phyloP scores from a whole-genome alignment of 1,139 yeast species.

The Yamadazyma kanchanaburiensis region DNA sequence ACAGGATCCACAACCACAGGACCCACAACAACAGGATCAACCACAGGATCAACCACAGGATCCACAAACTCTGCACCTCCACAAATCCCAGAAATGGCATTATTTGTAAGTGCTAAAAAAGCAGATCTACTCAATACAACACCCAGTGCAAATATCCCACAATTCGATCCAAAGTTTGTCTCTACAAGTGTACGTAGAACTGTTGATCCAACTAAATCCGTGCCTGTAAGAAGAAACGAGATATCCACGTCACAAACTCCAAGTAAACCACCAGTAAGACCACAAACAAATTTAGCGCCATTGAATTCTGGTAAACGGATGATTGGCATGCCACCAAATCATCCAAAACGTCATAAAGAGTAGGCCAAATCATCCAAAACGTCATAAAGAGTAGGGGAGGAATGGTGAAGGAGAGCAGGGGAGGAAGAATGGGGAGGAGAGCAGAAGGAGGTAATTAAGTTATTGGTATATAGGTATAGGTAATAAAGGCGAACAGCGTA shows the following conservation, averaged over 20 bases:
- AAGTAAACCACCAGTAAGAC: slow-evolving; percentile 5
- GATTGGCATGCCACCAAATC: slow-evolving; percentile 36
- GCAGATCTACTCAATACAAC: slow-evolving; percentile 50
- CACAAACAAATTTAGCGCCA: neutral
- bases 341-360: slow-evolving; percentile 12
- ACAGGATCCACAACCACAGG: slow-evolving; percentile 10
- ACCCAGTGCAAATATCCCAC: slow-evolving; percentile 34
- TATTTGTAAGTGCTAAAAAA: slow-evolving; percentile 56
- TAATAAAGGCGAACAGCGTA: no score
- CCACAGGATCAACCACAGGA: slow-evolving; percentile 1
- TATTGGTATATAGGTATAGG: no score
- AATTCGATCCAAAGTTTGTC: slow-evolving; percentile 47
- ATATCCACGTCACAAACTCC: slow-evolving; percentile 11
- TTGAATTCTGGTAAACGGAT: slow-evolving; percentile 18
- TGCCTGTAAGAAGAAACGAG: slow-evolving; percentile 47
- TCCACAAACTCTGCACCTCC: slow-evolving; percentile 1
- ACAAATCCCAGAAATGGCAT: neutral
- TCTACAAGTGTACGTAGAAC: slow-evolving; percentile 52
- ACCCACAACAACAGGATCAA: slow-evolving; percentile 2
- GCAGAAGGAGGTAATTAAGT: no score
- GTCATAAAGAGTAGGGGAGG: no score
- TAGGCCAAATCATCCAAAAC: no score
- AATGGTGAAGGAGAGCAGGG: no score
- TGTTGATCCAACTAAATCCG: slow-evolving; percentile 56
- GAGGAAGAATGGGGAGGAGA: no score